These are phyloP conservation scores for Ceratocystis smalleyi DNA, from an alignment of 2,329 filamentous ascomycete species.

Conservation along the genomic window DNA sequence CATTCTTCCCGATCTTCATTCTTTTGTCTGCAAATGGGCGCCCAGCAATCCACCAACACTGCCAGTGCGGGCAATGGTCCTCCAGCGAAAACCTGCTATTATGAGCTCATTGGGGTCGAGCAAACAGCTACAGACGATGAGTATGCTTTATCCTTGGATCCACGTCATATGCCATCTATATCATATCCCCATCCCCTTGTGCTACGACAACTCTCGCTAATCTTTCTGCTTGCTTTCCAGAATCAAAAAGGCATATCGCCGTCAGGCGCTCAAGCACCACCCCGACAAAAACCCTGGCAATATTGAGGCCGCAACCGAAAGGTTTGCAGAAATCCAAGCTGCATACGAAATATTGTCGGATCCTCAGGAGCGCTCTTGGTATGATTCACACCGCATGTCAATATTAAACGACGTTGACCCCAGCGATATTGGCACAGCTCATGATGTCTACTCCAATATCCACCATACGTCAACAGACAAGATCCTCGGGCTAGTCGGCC, in stretches of 20 bases:
- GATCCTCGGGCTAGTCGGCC: slow-evolving; percentile 60
- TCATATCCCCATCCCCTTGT: not conserved
- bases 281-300: slow-evolving; percentile 87
- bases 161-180: too few species aligned
- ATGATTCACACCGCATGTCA: slow-evolving; percentile 80
- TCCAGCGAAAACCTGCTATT: slow-evolving; percentile 60
- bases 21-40: slow-evolving; percentile 32
- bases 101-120: slow-evolving; percentile 65
- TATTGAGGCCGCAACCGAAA: slow-evolving; percentile 63
- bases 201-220: not conserved
- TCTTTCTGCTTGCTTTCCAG: slow-evolving; percentile 27
- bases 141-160: slow-evolving; percentile 29
- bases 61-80: slow-evolving; percentile 21
- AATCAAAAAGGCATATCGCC: slow-evolving; percentile 85
- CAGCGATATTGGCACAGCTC: slow-evolving; percentile 30
- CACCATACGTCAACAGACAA: slow-evolving; percentile 68
- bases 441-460: slow-evolving; percentile 51
- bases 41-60: slow-evolving; percentile 36
- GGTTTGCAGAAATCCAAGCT: slow-evolving; percentile 81
- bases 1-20: not conserved
- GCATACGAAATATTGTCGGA: slow-evolving; percentile 95
- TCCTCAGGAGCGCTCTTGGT: slow-evolving; percentile 91
- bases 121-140: slow-evolving; percentile 65
- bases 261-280: slow-evolving; percentile 81
- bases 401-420: slow-evolving; percentile 55